These are phyloP conservation scores for Claviceps monticola DNA, from an alignment of 2,329 filamentous ascomycete genomes.

Conservation along the genomic window DNA sequence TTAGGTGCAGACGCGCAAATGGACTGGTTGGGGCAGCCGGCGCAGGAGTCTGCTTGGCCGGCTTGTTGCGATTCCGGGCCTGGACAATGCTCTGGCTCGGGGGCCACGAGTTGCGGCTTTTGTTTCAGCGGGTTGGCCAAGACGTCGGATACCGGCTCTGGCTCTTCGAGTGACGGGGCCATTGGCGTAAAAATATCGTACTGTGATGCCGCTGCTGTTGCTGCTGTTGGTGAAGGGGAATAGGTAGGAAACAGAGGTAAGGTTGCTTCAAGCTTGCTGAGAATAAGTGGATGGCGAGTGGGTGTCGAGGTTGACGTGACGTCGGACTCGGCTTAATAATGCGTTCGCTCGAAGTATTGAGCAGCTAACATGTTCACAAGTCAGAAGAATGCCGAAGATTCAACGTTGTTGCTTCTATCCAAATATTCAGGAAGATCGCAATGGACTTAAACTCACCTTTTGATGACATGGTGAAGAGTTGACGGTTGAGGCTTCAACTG, in stretches of 20 bases:
- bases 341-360: background rate
- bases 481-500: too few relatives aligned
- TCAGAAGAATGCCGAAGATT: background rate
- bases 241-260: background rate
- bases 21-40: slow-evolving; percentile 85
- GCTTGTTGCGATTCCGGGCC: slow-evolving; percentile 68
- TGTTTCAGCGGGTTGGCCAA: slow-evolving; percentile 63
- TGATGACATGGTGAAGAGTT: too few relatives aligned
- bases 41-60: slow-evolving; percentile 68
- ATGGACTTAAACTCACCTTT: too few relatives aligned
- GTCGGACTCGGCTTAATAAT: slow-evolving; percentile 2
- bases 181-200: slow-evolving; percentile 28
- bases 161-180: slow-evolving; percentile 70
- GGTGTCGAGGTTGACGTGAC: background rate
- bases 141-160: slow-evolving; percentile 52
- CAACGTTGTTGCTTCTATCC: too few relatives aligned
- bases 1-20: slow-evolving; percentile 93
- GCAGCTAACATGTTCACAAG: background rate
- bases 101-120: slow-evolving; percentile 76
- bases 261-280: background rate
- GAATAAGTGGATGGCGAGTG: background rate
- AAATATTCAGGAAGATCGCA: too few relatives aligned
- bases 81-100: slow-evolving; percentile 93
- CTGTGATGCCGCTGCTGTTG: background rate
- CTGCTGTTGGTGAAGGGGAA: background rate